Percentiles rank a stretch among this genome's conserved stretches.
Evolutionary conservation across 371 early-diverging fungal species (phyloP).

Genomic region (Coemansia sp.): DNA sequence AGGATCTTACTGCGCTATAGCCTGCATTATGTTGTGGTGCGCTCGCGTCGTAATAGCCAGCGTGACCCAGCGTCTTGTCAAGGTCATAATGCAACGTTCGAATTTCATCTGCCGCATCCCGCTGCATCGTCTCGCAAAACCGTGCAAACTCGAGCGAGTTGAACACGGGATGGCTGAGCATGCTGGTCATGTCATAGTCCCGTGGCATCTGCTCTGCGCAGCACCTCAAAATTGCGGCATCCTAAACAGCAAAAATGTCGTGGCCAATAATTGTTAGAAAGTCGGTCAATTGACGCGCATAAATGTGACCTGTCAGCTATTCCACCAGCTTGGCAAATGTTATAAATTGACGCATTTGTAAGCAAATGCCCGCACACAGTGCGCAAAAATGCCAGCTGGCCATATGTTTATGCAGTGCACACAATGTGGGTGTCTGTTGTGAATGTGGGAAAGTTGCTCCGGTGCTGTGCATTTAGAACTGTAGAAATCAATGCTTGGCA

Average conservation of each 20-base stretch:
- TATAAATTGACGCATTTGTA: not conserved
- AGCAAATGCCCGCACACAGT: not conserved
- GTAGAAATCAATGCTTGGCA: not conserved
- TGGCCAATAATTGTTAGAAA: not conserved
- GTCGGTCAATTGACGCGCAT: not conserved
- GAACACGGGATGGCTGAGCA: slow-evolving; percentile 32
- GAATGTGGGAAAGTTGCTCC: slow-evolving; percentile 1
- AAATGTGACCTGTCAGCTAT: not conserved
- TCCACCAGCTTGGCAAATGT: not conserved
- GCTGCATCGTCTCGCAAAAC: slow-evolving; percentile 39
- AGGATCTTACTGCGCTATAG: not conserved
- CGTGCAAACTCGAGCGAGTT: slow-evolving; percentile 33
- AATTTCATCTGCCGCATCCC: slow-evolving; percentile 38
- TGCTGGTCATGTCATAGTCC: slow-evolving; percentile 12
- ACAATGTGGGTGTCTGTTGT: not conserved
- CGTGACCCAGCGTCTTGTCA: slow-evolving; percentile 9
- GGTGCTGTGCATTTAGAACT: not conserved
- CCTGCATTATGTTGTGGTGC: not conserved
- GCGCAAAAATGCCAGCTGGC: not conserved
- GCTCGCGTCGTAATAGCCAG: not conserved
- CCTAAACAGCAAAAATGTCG: slow-evolving; percentile 28
- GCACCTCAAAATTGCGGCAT: slow-evolving; percentile 40
- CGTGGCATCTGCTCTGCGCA: slow-evolving; percentile 24
- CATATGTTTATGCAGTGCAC: not conserved
- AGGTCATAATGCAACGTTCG: slow-evolving; percentile 30